These are phyloP conservation scores for Venturia nashicola DNA, from an alignment of 2,329 filamentous ascomycete genomes.

Conservation along the genomic window DNA sequence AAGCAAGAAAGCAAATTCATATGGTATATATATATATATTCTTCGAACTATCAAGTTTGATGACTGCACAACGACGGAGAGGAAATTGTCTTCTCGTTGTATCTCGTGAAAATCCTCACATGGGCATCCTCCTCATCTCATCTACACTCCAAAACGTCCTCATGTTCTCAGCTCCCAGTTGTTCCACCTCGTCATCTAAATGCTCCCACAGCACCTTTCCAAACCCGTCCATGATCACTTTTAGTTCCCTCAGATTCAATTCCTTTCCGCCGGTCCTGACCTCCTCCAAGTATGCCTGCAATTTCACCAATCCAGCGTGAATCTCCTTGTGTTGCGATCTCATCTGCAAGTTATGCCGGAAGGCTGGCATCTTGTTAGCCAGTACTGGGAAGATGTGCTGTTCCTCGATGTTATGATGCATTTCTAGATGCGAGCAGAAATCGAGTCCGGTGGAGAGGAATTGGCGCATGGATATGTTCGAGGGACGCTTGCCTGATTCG, in stretches of 20 bases:
- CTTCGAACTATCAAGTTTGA: too few relatives aligned
- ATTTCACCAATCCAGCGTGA: conserved; percentile 58
- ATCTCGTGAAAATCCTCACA: neutral
- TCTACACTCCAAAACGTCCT: conserved; percentile 65
- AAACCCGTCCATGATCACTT: conserved; percentile 64
- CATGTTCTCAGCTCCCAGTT: conserved; percentile 79
- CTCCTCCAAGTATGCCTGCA: conserved; percentile 52
- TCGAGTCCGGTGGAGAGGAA: conserved; percentile 58
- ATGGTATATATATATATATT: too few relatives aligned
- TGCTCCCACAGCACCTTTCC: conserved; percentile 69
- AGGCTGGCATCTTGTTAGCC: conserved; percentile 67
- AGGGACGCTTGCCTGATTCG: conserved; percentile 44
- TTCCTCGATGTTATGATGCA: conserved; percentile 79
- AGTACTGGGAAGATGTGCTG: conserved; percentile 67
- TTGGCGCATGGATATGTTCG: conserved; percentile 51
- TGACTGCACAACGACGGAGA: too few relatives aligned
- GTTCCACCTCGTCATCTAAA: conserved; percentile 70
- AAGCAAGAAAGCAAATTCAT: too few relatives aligned
- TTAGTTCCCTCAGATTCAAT: conserved; percentile 45
- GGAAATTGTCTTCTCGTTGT: neutral
- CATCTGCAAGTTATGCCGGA: conserved; percentile 41
- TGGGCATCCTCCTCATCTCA: conserved; percentile 43
- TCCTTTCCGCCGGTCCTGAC: conserved; percentile 53
- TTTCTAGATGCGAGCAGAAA: conserved; percentile 57
- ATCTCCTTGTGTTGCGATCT: conserved; percentile 62